Conservation (phyloP, 805 yeast species). For the Lipomyces orientalis region DNA sequence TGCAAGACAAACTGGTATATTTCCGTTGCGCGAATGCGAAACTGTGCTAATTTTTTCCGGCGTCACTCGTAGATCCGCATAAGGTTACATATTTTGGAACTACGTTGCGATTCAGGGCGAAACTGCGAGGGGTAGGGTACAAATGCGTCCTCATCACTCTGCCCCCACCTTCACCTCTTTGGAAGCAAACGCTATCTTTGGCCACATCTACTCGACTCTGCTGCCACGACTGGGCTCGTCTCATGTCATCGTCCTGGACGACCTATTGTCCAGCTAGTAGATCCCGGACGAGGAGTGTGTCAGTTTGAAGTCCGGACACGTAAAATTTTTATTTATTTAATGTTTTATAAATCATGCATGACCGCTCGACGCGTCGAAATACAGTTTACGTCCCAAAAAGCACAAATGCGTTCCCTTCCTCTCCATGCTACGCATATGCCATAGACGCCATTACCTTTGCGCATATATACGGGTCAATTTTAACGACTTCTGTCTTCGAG, state of each 20-base stretch:
- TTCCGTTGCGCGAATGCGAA: too few species aligned
- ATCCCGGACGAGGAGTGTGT: constrained; percentile 86
- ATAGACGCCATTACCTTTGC: neutral
- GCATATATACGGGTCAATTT: neutral
- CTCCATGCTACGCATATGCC: neutral
- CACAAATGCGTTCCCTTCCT: neutral
- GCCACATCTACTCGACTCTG: constrained; percentile 79
- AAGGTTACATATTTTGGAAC: too few species aligned
- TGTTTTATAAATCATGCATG: too few species aligned
- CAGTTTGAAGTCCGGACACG: constrained; percentile 84
- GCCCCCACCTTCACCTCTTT: constrained; percentile 77
- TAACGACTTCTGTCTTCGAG: neutral
- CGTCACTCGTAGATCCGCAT: too few species aligned
- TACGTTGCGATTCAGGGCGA: too few species aligned
- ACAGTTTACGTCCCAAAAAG: too few species aligned
- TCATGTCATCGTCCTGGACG: constrained; percentile 90
- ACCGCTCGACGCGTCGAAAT: too few species aligned
- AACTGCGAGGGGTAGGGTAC: too few species aligned
- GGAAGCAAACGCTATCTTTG: constrained; percentile 90
- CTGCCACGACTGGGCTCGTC: constrained; percentile 68
- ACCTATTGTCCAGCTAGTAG: constrained; percentile 93
- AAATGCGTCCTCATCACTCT: constrained; percentile 66
- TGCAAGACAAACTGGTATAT: too few species aligned
- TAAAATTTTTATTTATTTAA: too few species aligned
- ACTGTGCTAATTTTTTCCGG: too few species aligned